Evolutionary conservation across 2,329 filamentous ascomycete species (phyloP).

Genomic region (Fusarium nygamai): DNA sequence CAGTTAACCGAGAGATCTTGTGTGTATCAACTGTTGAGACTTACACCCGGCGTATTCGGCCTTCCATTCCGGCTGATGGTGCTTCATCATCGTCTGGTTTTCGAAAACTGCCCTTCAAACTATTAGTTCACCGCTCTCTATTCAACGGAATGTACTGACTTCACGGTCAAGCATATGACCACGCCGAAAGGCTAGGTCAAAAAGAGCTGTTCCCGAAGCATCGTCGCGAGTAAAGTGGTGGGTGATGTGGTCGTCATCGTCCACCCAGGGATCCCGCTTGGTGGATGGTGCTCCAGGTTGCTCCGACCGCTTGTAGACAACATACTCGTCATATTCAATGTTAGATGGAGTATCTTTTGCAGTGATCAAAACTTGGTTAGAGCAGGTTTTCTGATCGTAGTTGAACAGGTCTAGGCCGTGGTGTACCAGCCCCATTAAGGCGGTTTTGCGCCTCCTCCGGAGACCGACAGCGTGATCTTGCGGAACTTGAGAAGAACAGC

Average conservation of each 20-base stretch:
- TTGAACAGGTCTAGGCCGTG: slow-evolving; percentile 51
- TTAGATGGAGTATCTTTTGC: slow-evolving; percentile 44
- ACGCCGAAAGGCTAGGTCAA: slow-evolving; percentile 48
- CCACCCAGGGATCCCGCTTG: slow-evolving; percentile 1
- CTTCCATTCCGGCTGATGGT: slow-evolving; percentile 44
- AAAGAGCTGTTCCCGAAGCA: slow-evolving; percentile 44
- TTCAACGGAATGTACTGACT: slow-evolving; percentile 23
- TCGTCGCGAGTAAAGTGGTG: slow-evolving; percentile 50
- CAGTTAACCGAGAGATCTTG: background rate
- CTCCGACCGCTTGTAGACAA: slow-evolving; percentile 46
- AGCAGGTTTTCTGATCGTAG: slow-evolving; percentile 48
- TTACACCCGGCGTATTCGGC: slow-evolving; percentile 50
- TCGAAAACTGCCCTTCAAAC: slow-evolving; percentile 40
- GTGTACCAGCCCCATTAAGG: slow-evolving; percentile 41
- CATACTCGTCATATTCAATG: slow-evolving; percentile 52
- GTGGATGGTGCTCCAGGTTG: slow-evolving; percentile 10
- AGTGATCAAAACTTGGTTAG: slow-evolving; percentile 48
- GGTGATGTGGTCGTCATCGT: slow-evolving; percentile 42
- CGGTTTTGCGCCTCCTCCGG: slow-evolving; percentile 38
- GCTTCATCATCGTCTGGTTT: slow-evolving; percentile 33
- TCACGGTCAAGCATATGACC: slow-evolving; percentile 45
- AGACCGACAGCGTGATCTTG: slow-evolving; percentile 38
- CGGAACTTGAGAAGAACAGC: slow-evolving; percentile 36
- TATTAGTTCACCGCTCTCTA: background rate
- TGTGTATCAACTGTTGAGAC: slow-evolving; percentile 1